These are phyloP conservation scores for Petasospora fabianii DNA, from an alignment of 1,139 yeast genomes.

Conservation along the genomic window DNA sequence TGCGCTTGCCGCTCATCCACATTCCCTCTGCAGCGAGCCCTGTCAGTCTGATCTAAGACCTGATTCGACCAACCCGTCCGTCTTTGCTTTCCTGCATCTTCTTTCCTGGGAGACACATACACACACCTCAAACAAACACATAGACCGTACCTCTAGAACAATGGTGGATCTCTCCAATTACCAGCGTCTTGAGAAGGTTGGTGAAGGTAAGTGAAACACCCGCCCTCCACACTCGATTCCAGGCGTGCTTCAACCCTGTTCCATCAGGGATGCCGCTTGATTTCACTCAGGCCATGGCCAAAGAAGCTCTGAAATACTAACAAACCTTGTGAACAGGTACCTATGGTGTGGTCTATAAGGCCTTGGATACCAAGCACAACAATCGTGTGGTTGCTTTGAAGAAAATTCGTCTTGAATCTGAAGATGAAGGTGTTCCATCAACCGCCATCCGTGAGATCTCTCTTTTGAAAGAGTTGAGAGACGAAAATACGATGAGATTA, in stretches of 20 bases:
- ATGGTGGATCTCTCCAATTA: constrained; percentile 90
- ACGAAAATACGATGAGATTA: constrained; percentile 85
- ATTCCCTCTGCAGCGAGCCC: too few species aligned
- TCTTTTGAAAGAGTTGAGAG: constrained; percentile 84
- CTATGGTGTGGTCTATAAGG: constrained; percentile 97
- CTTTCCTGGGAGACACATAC: too few species aligned
- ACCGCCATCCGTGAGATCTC: constrained; percentile 98
- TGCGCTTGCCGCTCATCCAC: too few species aligned
- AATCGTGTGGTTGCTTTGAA: constrained; percentile 92
- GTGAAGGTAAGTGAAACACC: constrained; percentile 77
- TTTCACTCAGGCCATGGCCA: neutral
- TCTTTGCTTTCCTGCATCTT: too few species aligned
- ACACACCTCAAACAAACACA: neutral
- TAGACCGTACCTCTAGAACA: too few species aligned
- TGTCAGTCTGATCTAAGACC: too few species aligned
- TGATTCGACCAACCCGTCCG: too few species aligned
- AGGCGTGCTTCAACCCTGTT: neutral
- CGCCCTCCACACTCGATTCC: neutral
- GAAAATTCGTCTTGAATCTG: constrained; percentile 92
- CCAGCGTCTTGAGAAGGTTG: constrained; percentile 92
- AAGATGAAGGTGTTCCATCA: constrained; percentile 98
- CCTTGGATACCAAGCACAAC: constrained; percentile 82
- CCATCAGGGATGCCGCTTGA: neutral
- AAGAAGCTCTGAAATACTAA: neutral
- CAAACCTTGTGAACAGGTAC: constrained; percentile 41